Conservation (phyloP, 768 basidiomycete species). For the Exsudoporus frostii region DNA sequence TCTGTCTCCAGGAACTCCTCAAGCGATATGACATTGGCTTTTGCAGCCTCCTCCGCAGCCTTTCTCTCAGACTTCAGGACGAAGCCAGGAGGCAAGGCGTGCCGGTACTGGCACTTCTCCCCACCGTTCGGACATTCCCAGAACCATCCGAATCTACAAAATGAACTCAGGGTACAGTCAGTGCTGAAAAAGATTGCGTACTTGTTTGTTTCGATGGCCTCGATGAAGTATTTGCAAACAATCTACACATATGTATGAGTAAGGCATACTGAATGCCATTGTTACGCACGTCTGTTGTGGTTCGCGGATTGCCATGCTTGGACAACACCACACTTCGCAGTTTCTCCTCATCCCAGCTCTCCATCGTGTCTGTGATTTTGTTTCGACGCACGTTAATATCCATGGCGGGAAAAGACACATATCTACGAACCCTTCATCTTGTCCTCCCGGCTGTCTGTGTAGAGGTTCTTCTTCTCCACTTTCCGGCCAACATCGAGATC, state of each 20-base stretch:
- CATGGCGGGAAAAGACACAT: not conserved
- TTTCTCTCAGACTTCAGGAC: slow-evolving; percentile 93
- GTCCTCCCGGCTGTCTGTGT: slow-evolving; percentile 83
- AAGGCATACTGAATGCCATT: not conserved
- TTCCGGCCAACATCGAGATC: slow-evolving; percentile 86
- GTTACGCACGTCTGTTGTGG: slow-evolving; percentile 77
- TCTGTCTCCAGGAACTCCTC: slow-evolving; percentile 98
- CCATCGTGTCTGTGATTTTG: slow-evolving; percentile 83
- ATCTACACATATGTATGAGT: slow-evolving; percentile 51
- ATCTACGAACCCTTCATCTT: slow-evolving; percentile 60
- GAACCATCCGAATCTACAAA: slow-evolving; percentile 81
- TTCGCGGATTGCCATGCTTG: slow-evolving; percentile 87
- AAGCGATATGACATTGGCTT: slow-evolving; percentile 82
- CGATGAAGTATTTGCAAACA: slow-evolving; percentile 96
- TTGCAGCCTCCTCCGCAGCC: slow-evolving; percentile 86
- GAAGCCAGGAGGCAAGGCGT: slow-evolving; percentile 94
- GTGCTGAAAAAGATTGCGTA: slow-evolving; percentile 27
- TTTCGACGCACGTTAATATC: not conserved
- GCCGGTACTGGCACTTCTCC: slow-evolving; percentile 87
- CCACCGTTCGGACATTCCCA: slow-evolving; percentile 88
- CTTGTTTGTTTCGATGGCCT: slow-evolving; percentile 91
- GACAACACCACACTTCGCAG: slow-evolving; percentile 81
- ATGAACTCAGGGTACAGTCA: not conserved
- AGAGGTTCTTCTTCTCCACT: slow-evolving; percentile 93
- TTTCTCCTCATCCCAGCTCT: slow-evolving; percentile 96